Conservation (phyloP, 2,329 filamentous ascomycete genomes). For the Trichoderma arundinaceum region DNA sequence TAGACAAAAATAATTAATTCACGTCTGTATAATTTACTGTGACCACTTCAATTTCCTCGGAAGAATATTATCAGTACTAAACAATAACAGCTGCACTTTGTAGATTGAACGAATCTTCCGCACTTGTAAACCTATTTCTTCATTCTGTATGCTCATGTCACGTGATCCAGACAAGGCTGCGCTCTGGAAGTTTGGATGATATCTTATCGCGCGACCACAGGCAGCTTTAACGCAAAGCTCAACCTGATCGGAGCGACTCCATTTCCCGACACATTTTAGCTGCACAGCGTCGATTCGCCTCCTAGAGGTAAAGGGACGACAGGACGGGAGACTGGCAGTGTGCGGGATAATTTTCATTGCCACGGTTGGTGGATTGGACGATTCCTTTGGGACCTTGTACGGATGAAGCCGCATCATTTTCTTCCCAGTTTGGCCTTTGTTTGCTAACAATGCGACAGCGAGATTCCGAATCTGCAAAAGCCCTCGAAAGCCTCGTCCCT, state of each 20-base stretch:
- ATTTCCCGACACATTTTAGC: background rate
- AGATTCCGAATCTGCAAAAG: background rate
- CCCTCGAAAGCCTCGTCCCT: background rate
- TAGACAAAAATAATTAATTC: slow-evolving; percentile 40
- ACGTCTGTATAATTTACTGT: background rate
- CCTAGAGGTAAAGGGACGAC: background rate
- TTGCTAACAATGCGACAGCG: background rate
- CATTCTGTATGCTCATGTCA: background rate
- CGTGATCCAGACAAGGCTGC: slow-evolving; percentile 10
- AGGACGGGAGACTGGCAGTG: background rate
- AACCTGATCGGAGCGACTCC: background rate
- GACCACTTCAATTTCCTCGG: background rate
- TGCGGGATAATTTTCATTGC: background rate
- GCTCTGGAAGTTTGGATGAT: background rate
- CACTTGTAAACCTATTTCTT: background rate
- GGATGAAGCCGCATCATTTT: background rate
- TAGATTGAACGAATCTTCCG: background rate
- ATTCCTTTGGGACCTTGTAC: background rate
- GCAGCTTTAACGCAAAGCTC: background rate
- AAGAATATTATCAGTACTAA: background rate
- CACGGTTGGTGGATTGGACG: background rate
- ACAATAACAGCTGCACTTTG: no score
- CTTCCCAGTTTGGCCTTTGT: background rate
- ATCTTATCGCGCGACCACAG: slow-evolving; percentile 25
- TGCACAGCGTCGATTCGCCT: background rate